Conservation (phyloP, 163 green algal genomes). For the Scenedesmus sp. region DNA sequence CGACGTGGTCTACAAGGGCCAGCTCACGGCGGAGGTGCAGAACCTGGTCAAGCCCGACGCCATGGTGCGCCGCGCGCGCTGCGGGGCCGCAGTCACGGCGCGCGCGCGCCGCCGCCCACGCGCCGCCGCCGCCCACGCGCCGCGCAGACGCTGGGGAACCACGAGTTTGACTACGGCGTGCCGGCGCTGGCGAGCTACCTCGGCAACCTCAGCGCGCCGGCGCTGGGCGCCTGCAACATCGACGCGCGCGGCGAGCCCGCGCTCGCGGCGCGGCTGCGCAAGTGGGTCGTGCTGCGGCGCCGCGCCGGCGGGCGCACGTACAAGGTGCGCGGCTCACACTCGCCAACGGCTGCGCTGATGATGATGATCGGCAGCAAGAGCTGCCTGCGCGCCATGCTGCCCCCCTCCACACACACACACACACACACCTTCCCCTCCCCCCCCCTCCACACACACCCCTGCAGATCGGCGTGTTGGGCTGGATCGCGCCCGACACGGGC, state of each 20-base stretch:
- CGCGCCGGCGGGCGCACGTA: too few relatives aligned
- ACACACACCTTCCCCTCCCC: too few relatives aligned
- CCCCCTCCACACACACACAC: too few relatives aligned
- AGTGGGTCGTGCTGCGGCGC: neutral
- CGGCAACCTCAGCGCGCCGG: neutral
- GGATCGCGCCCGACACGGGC: conserved; percentile 10
- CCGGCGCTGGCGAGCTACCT: neutral
- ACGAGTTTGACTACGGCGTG: conserved; percentile 10
- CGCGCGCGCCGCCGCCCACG: too few relatives aligned
- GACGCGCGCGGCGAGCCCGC: conserved; percentile 3
- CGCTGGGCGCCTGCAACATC: conserved; percentile 35
- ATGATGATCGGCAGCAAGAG: neutral
- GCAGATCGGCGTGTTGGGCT: conserved; percentile 30
- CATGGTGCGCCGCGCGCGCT: neutral
- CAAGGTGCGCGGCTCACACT: neutral
- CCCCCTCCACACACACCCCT: too few relatives aligned
- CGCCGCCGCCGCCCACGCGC: too few relatives aligned
- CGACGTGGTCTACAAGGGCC: conserved; percentile 10
- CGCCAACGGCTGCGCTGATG: neutral
- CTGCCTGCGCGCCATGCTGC: neutral
- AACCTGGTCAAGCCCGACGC: conserved; percentile 8
- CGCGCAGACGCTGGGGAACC: conserved; percentile 12
- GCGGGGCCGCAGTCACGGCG: too few relatives aligned
- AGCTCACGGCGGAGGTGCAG: neutral
- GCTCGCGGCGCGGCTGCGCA: neutral